Conservation (phyloP, 2,329 filamentous ascomycete genomes). For the Metarhizium sp. region DNA sequence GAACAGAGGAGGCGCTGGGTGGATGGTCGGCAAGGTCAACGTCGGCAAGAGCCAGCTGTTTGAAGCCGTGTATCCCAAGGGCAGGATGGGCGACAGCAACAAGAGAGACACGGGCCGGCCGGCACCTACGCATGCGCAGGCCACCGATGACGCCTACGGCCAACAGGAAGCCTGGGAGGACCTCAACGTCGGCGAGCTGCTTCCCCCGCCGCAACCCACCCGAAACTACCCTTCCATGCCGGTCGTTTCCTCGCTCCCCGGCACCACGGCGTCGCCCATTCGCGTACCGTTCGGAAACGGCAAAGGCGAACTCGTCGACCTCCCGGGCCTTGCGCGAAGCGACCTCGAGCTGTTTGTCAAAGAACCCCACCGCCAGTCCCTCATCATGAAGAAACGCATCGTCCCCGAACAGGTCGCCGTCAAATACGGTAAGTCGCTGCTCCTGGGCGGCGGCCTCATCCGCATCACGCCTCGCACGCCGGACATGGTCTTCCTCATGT, state of each 20-base stretch:
- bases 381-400: constrained; percentile 73
- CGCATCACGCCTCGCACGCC: constrained; percentile 66
- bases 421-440: constrained; percentile 67
- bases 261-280: constrained; percentile 92
- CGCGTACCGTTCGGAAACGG: constrained; percentile 81
- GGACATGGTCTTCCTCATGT: constrained; percentile 61
- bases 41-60: constrained; percentile 95
- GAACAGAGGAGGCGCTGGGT: constrained; percentile 73
- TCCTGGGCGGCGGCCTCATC: constrained; percentile 72
- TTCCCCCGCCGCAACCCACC: constrained; percentile 68
- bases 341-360: constrained; percentile 63
- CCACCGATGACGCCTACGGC: constrained; percentile 3
- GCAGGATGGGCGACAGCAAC: constrained; percentile 34
- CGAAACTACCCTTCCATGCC: constrained; percentile 76
- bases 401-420: constrained; percentile 64
- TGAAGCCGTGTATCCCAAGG: constrained; percentile 77
- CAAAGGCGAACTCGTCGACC: constrained; percentile 83
- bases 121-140: constrained; percentile 11
- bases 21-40: constrained; percentile 98
- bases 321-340: constrained; percentile 74
- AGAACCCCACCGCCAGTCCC: constrained; percentile 51
- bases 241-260: constrained; percentile 74
- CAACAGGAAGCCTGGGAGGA: constrained; percentile 10
- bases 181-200: constrained; percentile 42
- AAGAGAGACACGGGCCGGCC: constrained; percentile 4